Evolutionary conservation across 805 yeast species (phyloP), one percentile per base, ranked within the genome.

Genomic region (Starmerella sp.): DNA sequence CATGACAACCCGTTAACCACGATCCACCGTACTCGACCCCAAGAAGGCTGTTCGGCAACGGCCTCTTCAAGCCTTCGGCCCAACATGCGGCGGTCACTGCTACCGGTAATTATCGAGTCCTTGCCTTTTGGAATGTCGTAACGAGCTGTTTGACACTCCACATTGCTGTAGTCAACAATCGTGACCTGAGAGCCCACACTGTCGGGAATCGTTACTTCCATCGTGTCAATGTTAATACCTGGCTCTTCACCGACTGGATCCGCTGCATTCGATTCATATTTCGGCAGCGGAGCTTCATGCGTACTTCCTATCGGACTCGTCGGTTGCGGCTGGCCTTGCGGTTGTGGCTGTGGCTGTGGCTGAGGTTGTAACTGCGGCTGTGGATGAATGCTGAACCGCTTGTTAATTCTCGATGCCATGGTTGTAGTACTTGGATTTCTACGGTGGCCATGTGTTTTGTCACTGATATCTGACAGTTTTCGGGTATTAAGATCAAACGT

Each of bases 1-100:
- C 82, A 78, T 1, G 82, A 76, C n/a, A 80, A 66, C 0, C 83
- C 84, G 62, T 78, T 79, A 28, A 79, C 78, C 57, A 77, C 79
- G 52, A 78, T 69, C 83, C 83, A 78, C 14, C 82, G 65, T 1
- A 79, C 79, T 48, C 70, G 68, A 3, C 79, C 67, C 81, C 82
- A 77, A 0, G 55, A 39, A 0, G 82, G 81, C 39, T 73, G 62
- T 7, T 54, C 55, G 2, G 63, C 52, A n/a, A 79, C 56, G 0
- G 67, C 65, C 4, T 57, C 54, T 14, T 48, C 45, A 5, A 63
- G 39, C 4, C 37, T 50, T 1, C 22, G 51, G 1, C 52, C 46
- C 14, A 58, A 37, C 52, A 46, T 45, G 5, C 22, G 8, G 9
- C 34, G 39, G 5, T 52, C 57, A 8, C 48, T 50, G 54, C 51